Evolutionary conservation across 257 asterid species (phyloP), one percentile per base, ranked within the genome.

Genomic region (Buddleja alternifolia): DNA sequence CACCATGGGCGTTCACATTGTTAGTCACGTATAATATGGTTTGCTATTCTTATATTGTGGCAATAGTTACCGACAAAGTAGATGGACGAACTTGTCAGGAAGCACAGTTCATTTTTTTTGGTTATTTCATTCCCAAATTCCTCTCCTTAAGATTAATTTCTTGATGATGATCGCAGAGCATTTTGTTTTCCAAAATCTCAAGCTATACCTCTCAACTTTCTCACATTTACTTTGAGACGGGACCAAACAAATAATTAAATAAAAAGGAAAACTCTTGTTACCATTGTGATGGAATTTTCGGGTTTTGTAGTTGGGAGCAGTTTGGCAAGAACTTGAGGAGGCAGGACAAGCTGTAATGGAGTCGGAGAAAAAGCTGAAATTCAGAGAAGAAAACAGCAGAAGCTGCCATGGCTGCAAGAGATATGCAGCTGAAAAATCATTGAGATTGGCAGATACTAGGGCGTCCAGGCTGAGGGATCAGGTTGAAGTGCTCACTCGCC

Each of bases 341-440:
- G 95, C 97, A 8, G 82, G 87, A 72, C 87, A 82, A 73, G 86
- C 91, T 32, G 90, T 83, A 50, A 76, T 69, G 6, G 93, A 94
- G 79, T 80, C 87, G 0, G 95, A 86, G 79, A 94, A 84, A 72
- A 94, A 89, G 81, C 95, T 94, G 47, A 87, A 89, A 79, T 89
- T 81, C 90, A 94, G 91, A 81, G 95, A 91, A 81, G 92, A 87
- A n/a, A 86, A 94, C 93, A 2, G 97, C 97, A 36, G 90, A 85
- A 48, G 97, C 99, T 44, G 99, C 99, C 60, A 91, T 91, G 90
- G 93, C 88, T 46, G 99, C 99, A 24, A 85, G 97, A 77, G 96
- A 91, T n/a, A n/a, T 51, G 99, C 99, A 54, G 99, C 99, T 67
- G 97, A 89, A 70, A 91, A 84, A 66, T 94, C 99, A 0, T 75